A percentile compares a stretch with the other conserved stretches of the same genome.
These are phyloP conservation scores for Alternaria consortialis DNA, from an alignment of 2,329 filamentous ascomycete genomes.

Conservation along the genomic window DNA sequence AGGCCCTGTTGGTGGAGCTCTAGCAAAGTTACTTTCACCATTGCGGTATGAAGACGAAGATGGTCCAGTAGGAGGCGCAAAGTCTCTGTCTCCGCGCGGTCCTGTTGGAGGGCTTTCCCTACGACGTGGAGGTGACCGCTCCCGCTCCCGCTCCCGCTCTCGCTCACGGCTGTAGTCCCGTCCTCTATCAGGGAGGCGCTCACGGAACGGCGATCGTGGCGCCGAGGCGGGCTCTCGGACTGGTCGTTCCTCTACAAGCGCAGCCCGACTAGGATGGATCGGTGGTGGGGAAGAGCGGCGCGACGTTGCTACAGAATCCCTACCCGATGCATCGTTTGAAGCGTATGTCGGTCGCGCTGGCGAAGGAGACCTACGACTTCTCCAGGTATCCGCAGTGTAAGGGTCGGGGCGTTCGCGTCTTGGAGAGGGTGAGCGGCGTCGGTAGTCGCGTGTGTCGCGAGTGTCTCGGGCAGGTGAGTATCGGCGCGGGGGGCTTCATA, in stretches of 20 bases:
- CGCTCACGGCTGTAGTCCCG: conserved; percentile 32
- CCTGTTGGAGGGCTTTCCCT: conserved; percentile 51
- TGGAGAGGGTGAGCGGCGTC: conserved; percentile 64
- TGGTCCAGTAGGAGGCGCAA: conserved; percentile 50
- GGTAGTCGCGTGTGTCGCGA: conserved; percentile 57
- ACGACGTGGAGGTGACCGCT: conserved; percentile 48
- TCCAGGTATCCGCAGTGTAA: conserved; percentile 60
- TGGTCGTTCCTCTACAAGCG: conserved; percentile 45
- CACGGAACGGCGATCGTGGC: conserved; percentile 46
- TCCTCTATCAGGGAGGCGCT: conserved; percentile 44
- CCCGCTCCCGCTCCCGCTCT: conserved; percentile 24
- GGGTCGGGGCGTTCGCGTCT: conserved; percentile 60
- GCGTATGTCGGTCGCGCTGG: conserved; percentile 49
- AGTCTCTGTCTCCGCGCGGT: conserved; percentile 48
- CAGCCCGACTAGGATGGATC: conserved; percentile 63
- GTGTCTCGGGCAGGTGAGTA: conserved; percentile 56
- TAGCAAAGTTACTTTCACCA: conserved; percentile 45
- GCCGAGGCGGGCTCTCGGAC: conserved; percentile 44
- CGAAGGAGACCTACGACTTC: conserved; percentile 63
- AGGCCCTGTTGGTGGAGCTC: conserved; percentile 53
- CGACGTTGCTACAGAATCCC: conserved; percentile 66
- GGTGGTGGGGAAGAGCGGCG: conserved; percentile 68
- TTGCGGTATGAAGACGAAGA: conserved; percentile 47
- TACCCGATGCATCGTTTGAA: conserved; percentile 61
- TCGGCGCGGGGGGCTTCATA: conserved; percentile 47